Percentiles rank a stretch among this genome's conserved stretches.
phyloP scores from a whole-genome alignment of 1,284 basidiomycete species.

The Fomitopsis pinicola region DNA sequence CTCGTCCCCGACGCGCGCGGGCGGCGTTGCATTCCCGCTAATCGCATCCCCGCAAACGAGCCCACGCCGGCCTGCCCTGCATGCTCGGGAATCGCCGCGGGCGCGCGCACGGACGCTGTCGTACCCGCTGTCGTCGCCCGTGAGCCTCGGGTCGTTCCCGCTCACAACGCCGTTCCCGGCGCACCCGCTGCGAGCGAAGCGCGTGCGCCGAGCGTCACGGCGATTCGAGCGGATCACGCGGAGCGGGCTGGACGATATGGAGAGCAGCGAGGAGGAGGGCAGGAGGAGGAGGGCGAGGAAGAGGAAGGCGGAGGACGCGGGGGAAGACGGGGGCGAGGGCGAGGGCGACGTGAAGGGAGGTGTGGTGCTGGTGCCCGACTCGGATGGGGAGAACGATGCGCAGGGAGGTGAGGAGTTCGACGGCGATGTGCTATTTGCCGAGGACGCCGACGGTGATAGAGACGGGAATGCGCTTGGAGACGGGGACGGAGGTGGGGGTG shows the following conservation, averaged over 20 bases:
- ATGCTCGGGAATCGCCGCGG: not conserved
- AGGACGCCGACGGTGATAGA: not conserved
- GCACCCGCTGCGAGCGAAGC: constrained; percentile 20
- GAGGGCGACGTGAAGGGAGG: not conserved
- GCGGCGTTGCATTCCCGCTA: not conserved
- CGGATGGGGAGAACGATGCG: not conserved
- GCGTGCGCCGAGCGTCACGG: constrained; percentile 23
- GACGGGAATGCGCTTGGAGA: not conserved
- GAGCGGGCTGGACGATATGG: constrained; percentile 22
- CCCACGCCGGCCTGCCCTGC: not conserved
- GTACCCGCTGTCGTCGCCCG: not conserved
- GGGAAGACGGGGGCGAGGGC: not conserved
- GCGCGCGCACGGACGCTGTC: not conserved
- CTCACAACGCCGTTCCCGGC: constrained; percentile 24
- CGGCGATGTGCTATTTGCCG: not conserved
- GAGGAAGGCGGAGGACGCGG: constrained; percentile 6
- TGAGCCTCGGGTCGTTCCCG: constrained; percentile 16
- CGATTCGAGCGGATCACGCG: constrained; percentile 24
- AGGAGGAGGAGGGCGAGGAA: not conserved
- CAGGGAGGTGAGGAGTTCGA: not conserved
- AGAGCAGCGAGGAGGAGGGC: constrained; percentile 16
- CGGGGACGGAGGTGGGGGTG: not conserved
- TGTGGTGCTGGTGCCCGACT: not conserved
- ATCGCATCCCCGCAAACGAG: not conserved
- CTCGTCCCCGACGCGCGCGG: not conserved